phyloP scores from a whole-genome alignment of 2,329 filamentous ascomycete genomes.

The Microcyclospora pomicola region DNA sequence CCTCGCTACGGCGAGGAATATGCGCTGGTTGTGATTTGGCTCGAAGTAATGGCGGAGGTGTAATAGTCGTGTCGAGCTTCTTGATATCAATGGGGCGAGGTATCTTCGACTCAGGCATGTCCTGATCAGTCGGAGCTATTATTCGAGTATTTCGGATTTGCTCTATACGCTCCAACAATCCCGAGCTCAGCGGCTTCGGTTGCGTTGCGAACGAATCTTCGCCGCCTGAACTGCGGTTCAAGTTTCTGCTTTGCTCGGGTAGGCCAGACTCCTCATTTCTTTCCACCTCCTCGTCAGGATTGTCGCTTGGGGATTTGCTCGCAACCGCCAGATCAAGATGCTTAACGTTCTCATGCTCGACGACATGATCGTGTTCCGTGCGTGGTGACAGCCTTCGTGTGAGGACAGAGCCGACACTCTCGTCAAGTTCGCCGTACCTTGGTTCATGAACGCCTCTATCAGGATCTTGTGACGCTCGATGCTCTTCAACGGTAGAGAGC shows the following conservation, averaged over 20 bases:
- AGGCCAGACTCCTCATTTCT: not conserved
- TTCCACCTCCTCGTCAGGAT: slow-evolving; percentile 1
- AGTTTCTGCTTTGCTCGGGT: slow-evolving; percentile 1
- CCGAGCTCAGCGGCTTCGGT: slow-evolving; percentile 23
- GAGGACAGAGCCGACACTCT: slow-evolving; percentile 8
- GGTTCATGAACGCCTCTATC: not conserved
- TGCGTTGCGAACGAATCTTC: slow-evolving; percentile 19
- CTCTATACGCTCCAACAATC: slow-evolving; percentile 24
- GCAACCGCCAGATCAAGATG: slow-evolving; percentile 48
- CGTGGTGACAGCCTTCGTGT: slow-evolving; percentile 15
- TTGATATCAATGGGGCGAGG: slow-evolving; percentile 19
- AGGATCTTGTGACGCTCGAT: slow-evolving; percentile 23
- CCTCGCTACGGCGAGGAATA: slow-evolving; percentile 13
- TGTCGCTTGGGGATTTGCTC: slow-evolving; percentile 16
- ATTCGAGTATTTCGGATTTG: slow-evolving; percentile 22
- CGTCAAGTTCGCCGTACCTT: slow-evolving; percentile 4
- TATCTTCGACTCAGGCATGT: slow-evolving; percentile 21
- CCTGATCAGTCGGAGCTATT: slow-evolving; percentile 8
- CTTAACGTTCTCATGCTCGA: slow-evolving; percentile 40
- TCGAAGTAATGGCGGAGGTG: slow-evolving; percentile 35
- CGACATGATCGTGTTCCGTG: slow-evolving; percentile 19
- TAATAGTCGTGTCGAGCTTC: slow-evolving; percentile 23
- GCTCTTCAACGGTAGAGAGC: slow-evolving; percentile 51
- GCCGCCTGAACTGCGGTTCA: not conserved
- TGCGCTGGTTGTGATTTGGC: slow-evolving; percentile 38